Evolutionary conservation across 2,329 filamentous ascomycete genomes (phyloP), one percentile per base, ranked within the genome.

Genomic region (Biscogniauxia marginata): DNA sequence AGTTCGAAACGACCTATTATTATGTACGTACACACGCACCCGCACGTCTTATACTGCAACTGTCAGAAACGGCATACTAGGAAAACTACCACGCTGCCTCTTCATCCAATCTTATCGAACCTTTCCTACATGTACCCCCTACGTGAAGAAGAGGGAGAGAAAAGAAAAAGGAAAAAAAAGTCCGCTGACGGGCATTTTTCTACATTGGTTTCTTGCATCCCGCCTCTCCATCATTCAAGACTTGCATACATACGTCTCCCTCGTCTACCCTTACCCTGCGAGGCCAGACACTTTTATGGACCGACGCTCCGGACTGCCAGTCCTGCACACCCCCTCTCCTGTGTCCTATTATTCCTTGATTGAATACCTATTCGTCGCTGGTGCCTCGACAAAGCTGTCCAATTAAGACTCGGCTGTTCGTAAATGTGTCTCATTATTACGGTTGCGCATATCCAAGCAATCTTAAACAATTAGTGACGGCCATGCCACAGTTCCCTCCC

Each of bases 241-340:
- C 19, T 20, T 46, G 18, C 23, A 4, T 23, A 34, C 19, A 39
- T 46, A 48, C 16, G 34, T 54, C 50, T n/a, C 48, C 56, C 63
- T 67, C 65, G 61, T 64, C 61, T 65, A 63, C 64, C 64, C 64
- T 67, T 64, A 65, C 62, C 61, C 63, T 66, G 66, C 59, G 52
- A 63, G 58, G 52, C 61, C 53, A 64, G 63, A 64, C 57, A 63
- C 30, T 56, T 46, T 50, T 53, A 58, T 60, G 61, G 60, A 57
- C 62, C 62, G 65, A 58, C 45, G 53, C 60, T 56, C 50, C 55
- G 62, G 57, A 62, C 59, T 63, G 65, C 66, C 63, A 67, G 64
- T 65, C 61, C 64, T 64, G 64, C 62, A 67, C 64, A 53, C 65
- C 65, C 63, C 65, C 60, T 59, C 58, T 55, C 50, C 46, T 30